These are phyloP conservation scores for Hondaea fermentalgiana DNA, from an alignment of 108 stramenopile genomes.

Conservation along the genomic window DNA sequence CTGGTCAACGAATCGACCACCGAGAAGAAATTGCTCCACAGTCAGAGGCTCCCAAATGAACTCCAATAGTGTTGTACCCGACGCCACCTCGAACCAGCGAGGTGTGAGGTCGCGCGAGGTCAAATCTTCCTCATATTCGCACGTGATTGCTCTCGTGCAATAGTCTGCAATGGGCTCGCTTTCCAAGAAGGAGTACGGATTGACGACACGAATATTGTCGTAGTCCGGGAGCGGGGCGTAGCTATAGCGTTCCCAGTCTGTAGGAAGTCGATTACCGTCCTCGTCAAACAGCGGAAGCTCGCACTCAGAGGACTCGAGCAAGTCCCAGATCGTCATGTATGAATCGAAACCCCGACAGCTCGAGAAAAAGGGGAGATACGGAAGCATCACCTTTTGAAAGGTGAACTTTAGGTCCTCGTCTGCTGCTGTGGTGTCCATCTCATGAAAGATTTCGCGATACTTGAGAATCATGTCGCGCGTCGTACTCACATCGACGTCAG, in stretches of 20 bases:
- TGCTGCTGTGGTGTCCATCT: not conserved
- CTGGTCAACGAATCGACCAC: conserved; percentile 32
- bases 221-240: conserved; percentile 55
- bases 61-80: conserved; percentile 53
- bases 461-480: conserved; percentile 57
- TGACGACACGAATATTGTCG: conserved; percentile 59
- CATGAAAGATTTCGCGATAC: conserved; percentile 69
- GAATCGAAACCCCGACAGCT: conserved; percentile 69
- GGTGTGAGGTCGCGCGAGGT: conserved; percentile 44
- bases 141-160: conserved; percentile 52
- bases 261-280: not conserved
- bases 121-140: conserved; percentile 58
- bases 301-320: conserved; percentile 32
- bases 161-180: conserved; percentile 62
- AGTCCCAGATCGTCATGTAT: conserved; percentile 32
- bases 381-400: conserved; percentile 48
- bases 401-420: conserved; percentile 27
- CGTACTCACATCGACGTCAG: conserved; percentile 12
- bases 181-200: conserved; percentile 50
- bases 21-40: conserved; percentile 40
- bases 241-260: conserved; percentile 48
- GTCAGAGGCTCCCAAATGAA: conserved; percentile 59
- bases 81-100: conserved; percentile 66
- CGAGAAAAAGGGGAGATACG: conserved; percentile 70
- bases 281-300: conserved; percentile 31